A percentile compares a stretch with the other conserved stretches of the same genome.
Evolutionary conservation across 1,139 yeast genomes (phyloP).

Genomic region (Hansenula sp.): DNA sequence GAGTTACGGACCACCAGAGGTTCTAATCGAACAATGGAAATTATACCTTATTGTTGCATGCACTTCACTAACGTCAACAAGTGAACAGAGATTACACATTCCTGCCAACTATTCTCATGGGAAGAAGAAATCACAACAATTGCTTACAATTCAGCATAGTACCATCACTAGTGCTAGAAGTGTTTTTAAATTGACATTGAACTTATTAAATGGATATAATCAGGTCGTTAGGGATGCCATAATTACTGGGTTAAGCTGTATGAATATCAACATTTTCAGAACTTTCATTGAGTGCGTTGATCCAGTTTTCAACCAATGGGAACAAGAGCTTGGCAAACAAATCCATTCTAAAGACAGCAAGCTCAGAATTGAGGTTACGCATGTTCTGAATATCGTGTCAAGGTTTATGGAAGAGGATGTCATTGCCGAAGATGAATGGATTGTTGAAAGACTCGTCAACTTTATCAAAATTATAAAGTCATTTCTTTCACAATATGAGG

Average conservation of each 20-base stretch:
- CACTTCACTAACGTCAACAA: constrained; percentile 84
- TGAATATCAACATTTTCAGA: constrained; percentile 84
- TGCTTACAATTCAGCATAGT: constrained; percentile 81
- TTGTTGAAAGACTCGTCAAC: constrained; percentile 58
- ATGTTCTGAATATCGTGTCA: constrained; percentile 69
- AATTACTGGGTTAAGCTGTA: constrained; percentile 80
- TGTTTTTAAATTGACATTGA: constrained; percentile 83
- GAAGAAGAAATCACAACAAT: constrained; percentile 62
- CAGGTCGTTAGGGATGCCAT: constrained; percentile 78
- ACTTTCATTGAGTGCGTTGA: constrained; percentile 80
- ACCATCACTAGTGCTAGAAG: constrained; percentile 91
- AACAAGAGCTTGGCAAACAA: constrained; percentile 30
- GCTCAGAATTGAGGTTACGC: constrained; percentile 73
- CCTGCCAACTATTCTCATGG: constrained; percentile 38
- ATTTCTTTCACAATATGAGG: constrained; percentile 52
- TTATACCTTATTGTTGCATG: constrained; percentile 88
- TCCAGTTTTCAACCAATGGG: constrained; percentile 59
- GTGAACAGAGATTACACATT: constrained; percentile 71
- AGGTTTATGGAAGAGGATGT: constrained; percentile 52
- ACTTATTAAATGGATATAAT: constrained; percentile 71
- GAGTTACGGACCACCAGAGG: constrained; percentile 57
- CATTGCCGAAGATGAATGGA: constrained; percentile 65
- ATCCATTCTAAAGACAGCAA: constrained; percentile 39
- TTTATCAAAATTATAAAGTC: constrained; percentile 64
- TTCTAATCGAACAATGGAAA: constrained; percentile 83